phyloP scores from a whole-genome alignment of 306 rosid species.

The Begonia masoniana region DNA sequence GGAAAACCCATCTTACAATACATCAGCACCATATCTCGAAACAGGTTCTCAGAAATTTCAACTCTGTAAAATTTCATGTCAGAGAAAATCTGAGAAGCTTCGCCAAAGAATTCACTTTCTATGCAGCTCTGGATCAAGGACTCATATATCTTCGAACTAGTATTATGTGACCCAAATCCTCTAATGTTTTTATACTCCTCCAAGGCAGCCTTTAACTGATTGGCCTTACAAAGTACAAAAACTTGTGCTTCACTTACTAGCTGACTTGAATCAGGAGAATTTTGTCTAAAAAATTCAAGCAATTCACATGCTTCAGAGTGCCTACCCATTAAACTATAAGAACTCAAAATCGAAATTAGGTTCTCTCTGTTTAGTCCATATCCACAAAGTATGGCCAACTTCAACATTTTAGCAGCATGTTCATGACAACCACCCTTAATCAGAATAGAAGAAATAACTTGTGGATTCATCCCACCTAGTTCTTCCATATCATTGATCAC shows the following conservation, averaged over 20 bases:
- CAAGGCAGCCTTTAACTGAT: constrained; percentile 58
- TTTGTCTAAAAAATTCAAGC: constrained; percentile 67
- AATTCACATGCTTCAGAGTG: constrained; percentile 76
- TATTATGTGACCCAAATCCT: constrained; percentile 39
- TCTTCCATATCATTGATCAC: constrained; percentile 64
- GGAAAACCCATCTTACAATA: constrained; percentile 66
- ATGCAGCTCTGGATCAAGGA: constrained; percentile 56
- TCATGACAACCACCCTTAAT: constrained; percentile 69
- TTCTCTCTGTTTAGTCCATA: constrained; percentile 56
- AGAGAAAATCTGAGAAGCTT: constrained; percentile 71
- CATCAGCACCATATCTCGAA: constrained; percentile 46
- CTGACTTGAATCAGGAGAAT: constrained; percentile 40
- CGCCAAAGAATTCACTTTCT: constrained; percentile 48
- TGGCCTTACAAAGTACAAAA: constrained; percentile 69
- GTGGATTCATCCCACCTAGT: constrained; percentile 54
- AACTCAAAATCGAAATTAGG: constrained; percentile 56
- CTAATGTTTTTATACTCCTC: constrained; percentile 45
- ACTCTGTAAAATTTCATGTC: constrained; percentile 78
- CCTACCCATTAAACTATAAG: constrained; percentile 69
- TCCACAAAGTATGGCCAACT: constrained; percentile 56
- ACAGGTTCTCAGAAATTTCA: constrained; percentile 47
- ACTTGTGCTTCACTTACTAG: constrained; percentile 66
- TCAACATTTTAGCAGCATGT: constrained; percentile 65
- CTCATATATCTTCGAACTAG: constrained; percentile 55
- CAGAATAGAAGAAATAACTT: constrained; percentile 62